A percentile compares a stretch with the other conserved stretches of the same genome.
These are phyloP conservation scores for Fusarium odoratissimum DNA, from an alignment of 2,329 filamentous ascomycete genomes.

Conservation along the genomic window DNA sequence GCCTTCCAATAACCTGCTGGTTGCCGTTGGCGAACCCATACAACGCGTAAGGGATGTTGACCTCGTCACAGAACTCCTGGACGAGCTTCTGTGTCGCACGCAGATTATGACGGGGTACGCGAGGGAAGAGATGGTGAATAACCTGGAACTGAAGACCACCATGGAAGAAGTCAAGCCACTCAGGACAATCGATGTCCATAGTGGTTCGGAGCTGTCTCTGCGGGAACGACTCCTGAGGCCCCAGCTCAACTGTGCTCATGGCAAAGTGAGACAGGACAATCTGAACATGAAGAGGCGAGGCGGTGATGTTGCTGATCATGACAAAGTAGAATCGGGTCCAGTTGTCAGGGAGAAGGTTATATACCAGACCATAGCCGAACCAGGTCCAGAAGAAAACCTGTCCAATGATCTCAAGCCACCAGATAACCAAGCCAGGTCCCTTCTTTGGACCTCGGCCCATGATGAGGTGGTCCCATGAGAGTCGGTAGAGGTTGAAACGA, in stretches of 20 bases:
- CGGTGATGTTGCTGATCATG: constrained; percentile 82
- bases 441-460: constrained; percentile 76
- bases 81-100: constrained; percentile 80
- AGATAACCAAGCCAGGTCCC: constrained; percentile 84
- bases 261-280: constrained; percentile 94
- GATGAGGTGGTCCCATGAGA: constrained; percentile 83
- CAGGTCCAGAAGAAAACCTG: constrained; percentile 86
- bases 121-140: constrained; percentile 86
- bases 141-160: constrained; percentile 91
- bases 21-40: constrained; percentile 89
- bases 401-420: constrained; percentile 81
- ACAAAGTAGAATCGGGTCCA: constrained; percentile 79
- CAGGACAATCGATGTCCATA: constrained; percentile 91
- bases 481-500: constrained; percentile 86
- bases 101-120: constrained; percentile 87
- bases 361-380: constrained; percentile 86
- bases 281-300: constrained; percentile 86
- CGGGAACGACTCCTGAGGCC: constrained; percentile 85
- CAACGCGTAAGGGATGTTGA: constrained; percentile 84
- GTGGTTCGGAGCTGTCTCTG: constrained; percentile 93
- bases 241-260: constrained; percentile 91
- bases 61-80: constrained; percentile 83
- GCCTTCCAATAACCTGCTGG: constrained; percentile 78
- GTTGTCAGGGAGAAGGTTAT: constrained; percentile 76
- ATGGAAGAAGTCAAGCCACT: constrained; percentile 90